phyloP scores from a whole-genome alignment of 768 basidiomycete genomes.

The Asterophora lycoperdoides region DNA sequence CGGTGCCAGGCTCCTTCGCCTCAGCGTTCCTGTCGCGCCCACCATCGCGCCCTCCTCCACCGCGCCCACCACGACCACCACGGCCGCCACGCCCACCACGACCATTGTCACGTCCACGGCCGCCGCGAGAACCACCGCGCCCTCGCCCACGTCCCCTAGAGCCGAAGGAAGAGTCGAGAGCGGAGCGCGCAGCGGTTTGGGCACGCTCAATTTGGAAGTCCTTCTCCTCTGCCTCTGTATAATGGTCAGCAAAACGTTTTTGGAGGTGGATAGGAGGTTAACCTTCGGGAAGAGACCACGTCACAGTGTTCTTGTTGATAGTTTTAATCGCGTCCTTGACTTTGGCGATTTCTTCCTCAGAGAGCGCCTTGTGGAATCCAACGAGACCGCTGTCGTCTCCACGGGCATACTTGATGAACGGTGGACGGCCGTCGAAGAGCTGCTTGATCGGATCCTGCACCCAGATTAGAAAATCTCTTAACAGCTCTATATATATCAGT shows the following conservation, averaged over 20 bases:
- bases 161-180: constrained; percentile 26
- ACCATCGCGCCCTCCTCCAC: constrained; percentile 39
- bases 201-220: constrained; percentile 73
- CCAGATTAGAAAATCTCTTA: too few relatives aligned
- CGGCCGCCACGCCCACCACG: constrained; percentile 39
- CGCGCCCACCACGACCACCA: constrained; percentile 32
- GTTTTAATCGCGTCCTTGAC: constrained; percentile 63
- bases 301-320: constrained; percentile 59
- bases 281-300: constrained; percentile 65
- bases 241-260: not conserved
- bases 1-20: constrained; percentile 36
- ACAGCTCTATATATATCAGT: too few relatives aligned
- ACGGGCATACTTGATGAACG: constrained; percentile 47
- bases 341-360: constrained; percentile 68
- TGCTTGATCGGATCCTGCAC: constrained; percentile 44
- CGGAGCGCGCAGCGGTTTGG: constrained; percentile 56
- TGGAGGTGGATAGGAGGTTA: constrained; percentile 17
- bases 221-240: constrained; percentile 65
- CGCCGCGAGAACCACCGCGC: constrained; percentile 14
- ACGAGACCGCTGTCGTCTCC: constrained; percentile 49
- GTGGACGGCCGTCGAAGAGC: constrained; percentile 44
- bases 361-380: constrained; percentile 61
- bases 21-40: constrained; percentile 33
- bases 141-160: constrained; percentile 20
- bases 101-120: constrained; percentile 19